Conservation (phyloP, 2,329 filamentous ascomycete species). For the Myriosclerotinia scirpicola region DNA sequence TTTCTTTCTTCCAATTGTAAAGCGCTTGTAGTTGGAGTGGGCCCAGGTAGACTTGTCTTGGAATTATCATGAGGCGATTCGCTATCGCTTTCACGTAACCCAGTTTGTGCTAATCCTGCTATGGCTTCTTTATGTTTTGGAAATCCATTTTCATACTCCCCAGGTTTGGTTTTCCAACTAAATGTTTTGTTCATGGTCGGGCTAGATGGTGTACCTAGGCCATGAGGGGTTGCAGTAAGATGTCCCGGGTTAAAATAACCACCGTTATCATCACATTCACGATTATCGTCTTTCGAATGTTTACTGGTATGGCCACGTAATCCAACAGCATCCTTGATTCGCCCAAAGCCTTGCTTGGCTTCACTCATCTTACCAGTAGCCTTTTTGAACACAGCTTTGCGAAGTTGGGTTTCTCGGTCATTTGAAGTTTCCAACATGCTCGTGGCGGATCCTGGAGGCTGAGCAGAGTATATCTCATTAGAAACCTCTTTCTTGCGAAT, state of each 20-base stretch:
- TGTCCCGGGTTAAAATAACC: slow-evolving; percentile 34
- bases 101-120: slow-evolving; percentile 21
- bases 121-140: slow-evolving; percentile 31
- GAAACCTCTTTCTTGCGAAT: slow-evolving; percentile 45
- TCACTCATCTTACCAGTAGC: slow-evolving; percentile 78
- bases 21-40: slow-evolving; percentile 18
- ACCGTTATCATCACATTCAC: slow-evolving; percentile 29
- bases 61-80: slow-evolving; percentile 27
- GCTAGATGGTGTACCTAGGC: slow-evolving; percentile 29
- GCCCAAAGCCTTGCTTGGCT: slow-evolving; percentile 76
- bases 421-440: slow-evolving; percentile 53
- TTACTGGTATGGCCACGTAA: slow-evolving; percentile 51
- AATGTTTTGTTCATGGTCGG: slow-evolving; percentile 50
- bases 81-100: slow-evolving; percentile 21
- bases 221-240: slow-evolving; percentile 27
- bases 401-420: slow-evolving; percentile 55
- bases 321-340: slow-evolving; percentile 83
- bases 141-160: slow-evolving; percentile 51
- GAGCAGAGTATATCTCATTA: slow-evolving; percentile 46
- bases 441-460: slow-evolving; percentile 48
- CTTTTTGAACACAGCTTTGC: slow-evolving; percentile 72
- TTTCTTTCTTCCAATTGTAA: slow-evolving; percentile 29
- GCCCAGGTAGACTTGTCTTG: slow-evolving; percentile 19
- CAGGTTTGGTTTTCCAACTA: slow-evolving; percentile 64
- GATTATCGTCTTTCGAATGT: slow-evolving; percentile 54